Conservation (phyloP, 129 eudicot species). For the Sambucus nigra region DNA sequence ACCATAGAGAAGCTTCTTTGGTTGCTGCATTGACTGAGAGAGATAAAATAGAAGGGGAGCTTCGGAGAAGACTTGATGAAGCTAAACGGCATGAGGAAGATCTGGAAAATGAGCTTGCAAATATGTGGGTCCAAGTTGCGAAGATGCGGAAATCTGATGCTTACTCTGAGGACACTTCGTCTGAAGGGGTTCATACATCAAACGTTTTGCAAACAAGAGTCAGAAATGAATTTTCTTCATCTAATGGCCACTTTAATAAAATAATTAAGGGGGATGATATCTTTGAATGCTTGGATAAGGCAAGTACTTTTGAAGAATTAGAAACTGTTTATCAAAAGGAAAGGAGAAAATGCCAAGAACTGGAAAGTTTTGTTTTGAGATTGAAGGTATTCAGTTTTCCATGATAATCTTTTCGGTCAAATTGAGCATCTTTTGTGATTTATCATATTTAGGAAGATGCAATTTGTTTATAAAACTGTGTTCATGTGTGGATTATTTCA, state of each 20-base stretch:
- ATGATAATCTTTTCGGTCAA: too few relatives aligned
- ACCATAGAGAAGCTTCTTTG: conserved; percentile 75
- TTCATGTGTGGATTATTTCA: too few relatives aligned
- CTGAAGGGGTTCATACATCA: conserved; percentile 9
- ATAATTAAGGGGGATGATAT: conserved; percentile 13
- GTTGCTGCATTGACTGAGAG: conserved; percentile 71
- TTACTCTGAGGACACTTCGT: conserved; percentile 11
- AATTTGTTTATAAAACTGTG: neutral
- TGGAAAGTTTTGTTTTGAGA: conserved; percentile 37
- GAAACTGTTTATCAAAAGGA: conserved; percentile 28
- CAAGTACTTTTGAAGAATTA: conserved; percentile 28
- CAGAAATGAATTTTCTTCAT: conserved; percentile 12
- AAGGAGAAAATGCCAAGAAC: conserved; percentile 36
- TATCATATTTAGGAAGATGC: neutral
- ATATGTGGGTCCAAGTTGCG: conserved; percentile 62
- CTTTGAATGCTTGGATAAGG: conserved; percentile 15
- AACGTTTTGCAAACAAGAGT: conserved; percentile 8
- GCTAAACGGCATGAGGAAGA: conserved; percentile 59
- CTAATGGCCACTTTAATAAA: conserved; percentile 16
- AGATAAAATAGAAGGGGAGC: conserved; percentile 59
- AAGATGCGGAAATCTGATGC: conserved; percentile 30
- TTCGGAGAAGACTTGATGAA: conserved; percentile 47
- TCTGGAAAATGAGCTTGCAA: conserved; percentile 69
- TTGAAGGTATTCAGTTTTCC: conserved; percentile 32
- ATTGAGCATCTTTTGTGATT: neutral